phyloP scores from a whole-genome alignment of 352 stramenopile genomes.

The Globisporangium middletonii region DNA sequence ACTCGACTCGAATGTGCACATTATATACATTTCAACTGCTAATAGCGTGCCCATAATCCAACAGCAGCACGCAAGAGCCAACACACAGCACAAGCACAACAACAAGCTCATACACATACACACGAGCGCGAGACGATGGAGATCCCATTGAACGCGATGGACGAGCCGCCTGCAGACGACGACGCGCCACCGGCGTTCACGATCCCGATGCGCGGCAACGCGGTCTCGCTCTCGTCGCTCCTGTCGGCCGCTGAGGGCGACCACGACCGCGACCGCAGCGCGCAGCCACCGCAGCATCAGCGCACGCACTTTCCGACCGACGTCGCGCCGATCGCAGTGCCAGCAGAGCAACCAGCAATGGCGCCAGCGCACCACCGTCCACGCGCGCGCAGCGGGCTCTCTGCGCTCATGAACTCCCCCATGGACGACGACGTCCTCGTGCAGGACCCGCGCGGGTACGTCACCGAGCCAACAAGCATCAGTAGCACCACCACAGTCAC shows the following conservation, averaged over 20 bases:
- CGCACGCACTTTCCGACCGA: background rate
- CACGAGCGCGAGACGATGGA: constrained; percentile 21
- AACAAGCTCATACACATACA: background rate
- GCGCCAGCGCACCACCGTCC: constrained; percentile 8
- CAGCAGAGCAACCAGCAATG: background rate
- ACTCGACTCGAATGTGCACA: too few species aligned
- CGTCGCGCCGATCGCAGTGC: constrained; percentile 9
- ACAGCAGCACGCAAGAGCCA: too few species aligned
- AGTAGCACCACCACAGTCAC: background rate
- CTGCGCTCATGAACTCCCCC: constrained; percentile 63
- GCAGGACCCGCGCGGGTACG: constrained; percentile 9
- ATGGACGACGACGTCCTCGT: constrained; percentile 28
- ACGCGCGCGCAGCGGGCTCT: constrained; percentile 22
- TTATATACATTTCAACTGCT: too few species aligned
- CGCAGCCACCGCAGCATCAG: background rate
- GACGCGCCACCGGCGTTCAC: constrained; percentile 20
- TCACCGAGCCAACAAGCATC: background rate
- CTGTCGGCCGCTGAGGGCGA: constrained; percentile 24
- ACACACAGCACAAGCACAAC: background rate
- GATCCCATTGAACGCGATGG: constrained; percentile 44
- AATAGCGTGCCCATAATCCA: too few species aligned
- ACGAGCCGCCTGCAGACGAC: constrained; percentile 17
- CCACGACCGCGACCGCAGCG: background rate
- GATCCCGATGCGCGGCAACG: constrained; percentile 21
- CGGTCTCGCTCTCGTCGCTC: constrained; percentile 34